These are phyloP conservation scores for Coleophoma crateriformis DNA, from an alignment of 2,329 filamentous ascomycete species.

Conservation along the genomic window DNA sequence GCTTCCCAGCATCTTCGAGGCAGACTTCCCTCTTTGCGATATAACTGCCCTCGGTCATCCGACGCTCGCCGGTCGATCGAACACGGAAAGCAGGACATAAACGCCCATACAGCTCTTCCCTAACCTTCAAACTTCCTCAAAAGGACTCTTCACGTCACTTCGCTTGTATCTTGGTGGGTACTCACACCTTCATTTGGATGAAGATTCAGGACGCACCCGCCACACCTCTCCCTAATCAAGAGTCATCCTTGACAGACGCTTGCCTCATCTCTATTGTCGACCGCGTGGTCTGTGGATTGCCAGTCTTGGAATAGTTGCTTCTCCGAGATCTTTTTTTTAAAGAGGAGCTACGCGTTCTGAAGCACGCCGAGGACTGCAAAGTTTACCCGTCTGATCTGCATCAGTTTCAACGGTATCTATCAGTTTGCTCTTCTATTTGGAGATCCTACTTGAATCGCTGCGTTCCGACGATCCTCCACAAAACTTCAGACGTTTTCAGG, in stretches of 20 bases:
- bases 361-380: conserved; percentile 19
- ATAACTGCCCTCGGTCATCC: conserved; percentile 17
- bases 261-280: conserved; percentile 16
- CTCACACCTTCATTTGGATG: conserved; percentile 24
- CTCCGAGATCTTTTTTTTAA: conserved; percentile 3
- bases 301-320: conserved; percentile 9
- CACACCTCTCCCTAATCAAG: conserved; percentile 15
- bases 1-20: conserved; percentile 20
- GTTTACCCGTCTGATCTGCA: conserved; percentile 14
- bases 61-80: conserved; percentile 21
- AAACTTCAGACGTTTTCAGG: conserved; percentile 12
- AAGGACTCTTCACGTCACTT: conserved; percentile 21
- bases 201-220: conserved; percentile 19
- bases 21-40: conserved; percentile 21
- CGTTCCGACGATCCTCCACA: conserved; percentile 11
- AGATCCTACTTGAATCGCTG: conserved; percentile 10
- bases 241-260: conserved; percentile 17
- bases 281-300: conserved; percentile 17
- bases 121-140: conserved; percentile 16
- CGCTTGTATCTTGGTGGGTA: conserved; percentile 15
- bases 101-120: conserved; percentile 16
- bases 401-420: conserved; percentile 13
- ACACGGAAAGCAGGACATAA: conserved; percentile 22
- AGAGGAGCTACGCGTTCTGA: conserved; percentile 22
- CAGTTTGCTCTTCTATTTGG: conserved; percentile 19